Evolutionary conservation across 2,329 filamentous ascomycete species (phyloP).

Genomic region (Aspergillus texensis): DNA sequence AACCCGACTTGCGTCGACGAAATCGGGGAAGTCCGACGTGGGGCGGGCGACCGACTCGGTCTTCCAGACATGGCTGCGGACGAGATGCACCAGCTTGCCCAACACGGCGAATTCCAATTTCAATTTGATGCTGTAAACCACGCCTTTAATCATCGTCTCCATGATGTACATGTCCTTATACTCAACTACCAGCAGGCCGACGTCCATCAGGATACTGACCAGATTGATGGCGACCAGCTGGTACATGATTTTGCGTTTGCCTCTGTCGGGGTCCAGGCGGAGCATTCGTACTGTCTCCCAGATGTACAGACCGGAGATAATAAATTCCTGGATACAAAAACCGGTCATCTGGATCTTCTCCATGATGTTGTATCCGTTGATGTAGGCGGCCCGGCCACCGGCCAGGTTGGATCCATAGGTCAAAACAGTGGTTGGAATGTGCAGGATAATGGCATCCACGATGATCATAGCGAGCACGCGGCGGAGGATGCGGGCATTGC

Average conservation of each 20-base stretch:
- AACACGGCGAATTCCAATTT: conserved; percentile 55
- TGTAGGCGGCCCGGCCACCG: conserved; percentile 25
- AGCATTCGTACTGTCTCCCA: conserved; percentile 57
- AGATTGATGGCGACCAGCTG: conserved; percentile 54
- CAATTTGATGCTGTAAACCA: conserved; percentile 53
- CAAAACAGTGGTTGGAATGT: conserved; percentile 50
- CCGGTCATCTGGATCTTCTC: conserved; percentile 61
- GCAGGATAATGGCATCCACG: conserved; percentile 46
- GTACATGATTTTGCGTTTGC: conserved; percentile 50
- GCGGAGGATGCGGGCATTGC: conserved; percentile 41
- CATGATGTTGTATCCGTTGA: conserved; percentile 48
- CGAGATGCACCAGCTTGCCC: conserved; percentile 47
- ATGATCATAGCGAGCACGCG: conserved; percentile 52
- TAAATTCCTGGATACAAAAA: conserved; percentile 59
- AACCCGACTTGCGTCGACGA: conserved; percentile 48
- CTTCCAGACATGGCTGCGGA: conserved; percentile 43
- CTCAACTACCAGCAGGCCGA: conserved; percentile 47
- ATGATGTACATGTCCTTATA: conserved; percentile 50
- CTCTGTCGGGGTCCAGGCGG: conserved; percentile 45
- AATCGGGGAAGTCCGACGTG: conserved; percentile 42
- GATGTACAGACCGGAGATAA: conserved; percentile 59
- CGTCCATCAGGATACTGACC: conserved; percentile 51
- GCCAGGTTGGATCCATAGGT: conserved; percentile 48
- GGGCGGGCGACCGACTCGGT: conserved; percentile 29
- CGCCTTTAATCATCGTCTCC: conserved; percentile 51